phyloP scores from a whole-genome alignment of 78 protist species.

The Diacronema lutheri region DNA sequence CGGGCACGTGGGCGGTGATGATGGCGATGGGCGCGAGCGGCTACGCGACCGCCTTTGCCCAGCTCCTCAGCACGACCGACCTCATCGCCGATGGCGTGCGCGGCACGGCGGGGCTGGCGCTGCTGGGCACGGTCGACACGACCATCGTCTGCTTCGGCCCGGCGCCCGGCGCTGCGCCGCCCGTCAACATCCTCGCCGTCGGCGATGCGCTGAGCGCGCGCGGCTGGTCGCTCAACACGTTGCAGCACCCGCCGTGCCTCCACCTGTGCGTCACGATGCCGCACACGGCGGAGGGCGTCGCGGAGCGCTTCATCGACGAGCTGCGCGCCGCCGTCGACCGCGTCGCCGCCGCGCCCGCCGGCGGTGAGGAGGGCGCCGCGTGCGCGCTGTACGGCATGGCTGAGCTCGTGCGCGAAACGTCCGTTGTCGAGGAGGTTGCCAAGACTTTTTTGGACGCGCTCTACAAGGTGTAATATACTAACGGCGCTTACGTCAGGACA shows the following conservation, averaged over 20 bases:
- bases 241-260: conserved; percentile 34
- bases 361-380: too few species aligned
- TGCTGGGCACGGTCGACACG: conserved; percentile 32
- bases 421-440: too few species aligned
- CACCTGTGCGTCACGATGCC: conserved; percentile 13
- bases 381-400: too few species aligned
- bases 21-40: conserved; percentile 72
- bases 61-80: not conserved
- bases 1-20: conserved; percentile 87
- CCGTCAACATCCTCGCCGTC: conserved; percentile 1
- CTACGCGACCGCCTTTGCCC: not conserved
- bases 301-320: not conserved
- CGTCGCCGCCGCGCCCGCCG: not conserved
- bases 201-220: not conserved
- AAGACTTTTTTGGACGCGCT: too few species aligned
- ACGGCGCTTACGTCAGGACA: too few species aligned
- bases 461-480: too few species aligned
- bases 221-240: conserved; percentile 49
- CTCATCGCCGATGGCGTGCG: not conserved
- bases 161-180: not conserved
- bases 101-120: not conserved
- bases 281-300: not conserved
- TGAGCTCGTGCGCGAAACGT: too few species aligned
- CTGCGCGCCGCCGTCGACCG: not conserved
- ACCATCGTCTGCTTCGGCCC: conserved; percentile 23